phyloP scores from a whole-genome alignment of 2,329 filamentous ascomycete species.

The Fusarium humuli region DNA sequence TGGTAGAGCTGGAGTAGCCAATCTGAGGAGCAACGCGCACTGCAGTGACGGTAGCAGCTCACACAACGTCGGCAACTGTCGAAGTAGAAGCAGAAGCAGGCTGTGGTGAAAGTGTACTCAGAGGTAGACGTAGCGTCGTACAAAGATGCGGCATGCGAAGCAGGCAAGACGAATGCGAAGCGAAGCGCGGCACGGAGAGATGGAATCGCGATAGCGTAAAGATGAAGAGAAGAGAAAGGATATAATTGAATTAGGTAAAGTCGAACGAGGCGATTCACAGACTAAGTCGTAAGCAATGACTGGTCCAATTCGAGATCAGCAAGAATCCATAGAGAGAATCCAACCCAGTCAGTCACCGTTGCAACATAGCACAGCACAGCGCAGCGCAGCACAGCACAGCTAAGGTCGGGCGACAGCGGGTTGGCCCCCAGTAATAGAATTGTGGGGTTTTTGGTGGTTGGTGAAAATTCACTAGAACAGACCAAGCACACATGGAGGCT shows the following conservation, averaged over 20 bases:
- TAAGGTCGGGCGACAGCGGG: conserved; percentile 43
- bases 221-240: background rate
- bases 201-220: conserved; percentile 20
- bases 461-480: background rate
- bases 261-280: conserved; percentile 45
- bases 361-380: background rate
- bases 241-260: background rate
- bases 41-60: conserved; percentile 33
- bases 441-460: conserved; percentile 9
- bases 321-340: conserved; percentile 3
- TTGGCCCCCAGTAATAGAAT: conserved; percentile 10
- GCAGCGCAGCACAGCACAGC: background rate
- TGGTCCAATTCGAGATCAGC: conserved; percentile 33
- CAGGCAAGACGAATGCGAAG: conserved; percentile 38
- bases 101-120: conserved; percentile 38
- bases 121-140: conserved; percentile 43
- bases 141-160: conserved; percentile 53
- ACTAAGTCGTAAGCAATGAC: conserved; percentile 41
- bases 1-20: conserved; percentile 17
- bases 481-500: background rate
- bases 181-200: conserved; percentile 33
- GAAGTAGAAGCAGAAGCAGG: conserved; percentile 35
- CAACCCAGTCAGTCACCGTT: background rate
- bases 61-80: conserved; percentile 43
- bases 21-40: conserved; percentile 38